Evolutionary conservation across 441 rosid genomes (phyloP).

Genomic region (Gossypium schwendimanii): DNA sequence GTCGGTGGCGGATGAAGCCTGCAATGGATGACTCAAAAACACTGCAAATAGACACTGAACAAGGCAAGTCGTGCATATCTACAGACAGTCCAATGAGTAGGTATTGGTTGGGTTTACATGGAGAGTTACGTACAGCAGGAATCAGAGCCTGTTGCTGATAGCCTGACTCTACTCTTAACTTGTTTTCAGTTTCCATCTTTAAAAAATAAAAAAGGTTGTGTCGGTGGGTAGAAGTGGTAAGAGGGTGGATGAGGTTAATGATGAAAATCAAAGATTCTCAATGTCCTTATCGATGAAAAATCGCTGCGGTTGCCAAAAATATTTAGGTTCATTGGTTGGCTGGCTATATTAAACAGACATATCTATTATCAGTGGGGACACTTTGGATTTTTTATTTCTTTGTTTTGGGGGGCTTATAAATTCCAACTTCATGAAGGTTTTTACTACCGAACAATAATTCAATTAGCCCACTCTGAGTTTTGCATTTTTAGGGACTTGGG

Average conservation of each 20-base stretch:
- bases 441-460: not conserved
- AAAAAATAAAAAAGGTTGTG: too few relatives aligned
- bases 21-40: too few relatives aligned
- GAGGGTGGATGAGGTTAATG: not conserved
- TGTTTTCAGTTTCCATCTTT: too few relatives aligned
- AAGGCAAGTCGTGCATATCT: too few relatives aligned
- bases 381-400: not conserved
- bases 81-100: too few relatives aligned
- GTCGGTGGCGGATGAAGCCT: too few relatives aligned
- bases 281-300: not conserved
- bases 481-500: not conserved
- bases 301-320: not conserved
- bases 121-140: too few relatives aligned
- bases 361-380: not conserved
- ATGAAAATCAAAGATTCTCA: not conserved
- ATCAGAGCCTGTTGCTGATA: too few relatives aligned
- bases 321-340: not conserved
- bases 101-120: too few relatives aligned
- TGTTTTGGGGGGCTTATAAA: not conserved
- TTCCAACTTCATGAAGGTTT: not conserved
- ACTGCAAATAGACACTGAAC: too few relatives aligned
- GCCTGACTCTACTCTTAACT: too few relatives aligned
- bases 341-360: not conserved
- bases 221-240: not conserved
- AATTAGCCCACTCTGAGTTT: not conserved